Base-by-base conservation (phyloP, 2,329 filamentous ascomycete species). In the Arthrinium puccinioides region DNA sequence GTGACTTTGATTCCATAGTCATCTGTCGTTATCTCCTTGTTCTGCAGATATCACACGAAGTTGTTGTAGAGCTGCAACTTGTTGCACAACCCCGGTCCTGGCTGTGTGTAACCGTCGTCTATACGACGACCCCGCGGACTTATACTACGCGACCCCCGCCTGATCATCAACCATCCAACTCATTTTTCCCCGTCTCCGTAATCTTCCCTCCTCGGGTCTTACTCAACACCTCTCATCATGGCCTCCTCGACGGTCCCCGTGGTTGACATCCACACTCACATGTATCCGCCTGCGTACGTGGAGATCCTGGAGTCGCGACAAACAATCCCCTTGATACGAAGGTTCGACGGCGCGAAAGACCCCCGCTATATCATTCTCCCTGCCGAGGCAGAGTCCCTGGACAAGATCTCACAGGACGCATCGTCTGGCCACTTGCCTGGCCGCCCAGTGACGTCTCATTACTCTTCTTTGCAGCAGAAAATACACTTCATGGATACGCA, bases 401-500 rank as follows among this genome's bases (percentile, higher is more conserved):
- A 70, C n/a, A 62, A 63, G 35, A 65, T 78, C 3, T 62, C 68
- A 36, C 66, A 75, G 47, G 37, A 47, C 6, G 25, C 39, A 15
- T 61, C 71, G 18, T 57, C 69, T 3, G 64, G 67, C 15, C 76
- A 71, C 30, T 73, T 77, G 8, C 81, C 85, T 3, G 89, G 88
- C 25, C 79, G 89, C 4, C 88, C 89, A 4, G 77, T 96, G 29
- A 90, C 87, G 16, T 69, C 78, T 1, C 85, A 89, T 51, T 96
- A 90, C 68, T 86, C 82, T 44, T 85, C 87, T 30, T 80, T 94
- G 40, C 64, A 69, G 13, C 72, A 86, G 49, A 96, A 95, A 55
- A 70, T 95, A 11, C 71, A 77, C 33, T 95, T 96, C 64, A 96
- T 96, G 89, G 73, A 87, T 57, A 75, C 71, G 13, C 89, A 96